Evolutionary conservation across 148 eudicot genomes (phyloP).

Genomic region (Fagopyrum tataricum): DNA sequence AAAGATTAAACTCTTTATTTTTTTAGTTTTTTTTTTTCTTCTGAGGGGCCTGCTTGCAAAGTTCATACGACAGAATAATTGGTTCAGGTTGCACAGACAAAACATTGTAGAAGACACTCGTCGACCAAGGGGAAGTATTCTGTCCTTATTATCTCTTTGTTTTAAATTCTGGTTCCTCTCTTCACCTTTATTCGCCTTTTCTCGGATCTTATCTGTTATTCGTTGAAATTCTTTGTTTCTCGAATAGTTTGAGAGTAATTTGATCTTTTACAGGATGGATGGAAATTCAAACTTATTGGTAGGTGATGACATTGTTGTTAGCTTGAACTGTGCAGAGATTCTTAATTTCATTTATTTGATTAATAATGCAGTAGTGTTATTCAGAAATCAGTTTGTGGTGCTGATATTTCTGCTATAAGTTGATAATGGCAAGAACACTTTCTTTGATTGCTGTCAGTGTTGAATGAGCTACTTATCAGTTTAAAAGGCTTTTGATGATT

Average conservation of each 20-base stretch:
- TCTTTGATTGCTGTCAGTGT: neutral
- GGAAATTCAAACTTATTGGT: slow-evolving; percentile 12
- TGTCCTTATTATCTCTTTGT: neutral
- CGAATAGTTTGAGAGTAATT: slow-evolving; percentile 14
- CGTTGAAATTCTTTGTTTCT: slow-evolving; percentile 7
- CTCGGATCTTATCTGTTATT: slow-evolving; percentile 1
- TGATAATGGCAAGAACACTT: neutral
- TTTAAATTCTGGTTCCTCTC: neutral
- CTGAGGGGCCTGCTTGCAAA: slow-evolving; percentile 23
- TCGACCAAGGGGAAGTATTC: slow-evolving; percentile 2
- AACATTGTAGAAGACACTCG: neutral
- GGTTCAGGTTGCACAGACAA: slow-evolving; percentile 3
- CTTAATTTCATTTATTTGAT: neutral
- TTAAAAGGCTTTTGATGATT: no score
- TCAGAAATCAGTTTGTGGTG: neutral
- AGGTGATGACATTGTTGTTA: slow-evolving; percentile 16
- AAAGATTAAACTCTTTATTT: slow-evolving; percentile 21
- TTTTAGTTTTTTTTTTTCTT: slow-evolving; percentile 18
- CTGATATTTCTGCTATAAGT: neutral
- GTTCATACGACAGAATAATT: slow-evolving; percentile 34
- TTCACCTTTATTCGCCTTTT: neutral
- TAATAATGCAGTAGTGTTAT: neutral
- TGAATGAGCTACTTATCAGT: neutral
- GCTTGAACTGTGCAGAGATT: slow-evolving; percentile 44
- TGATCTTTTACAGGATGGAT: slow-evolving; percentile 19